Evolutionary conservation across 169 alveolate genomes (phyloP), one percentile per base, ranked within the genome.

Genomic region (Eimeria maxima): DNA sequence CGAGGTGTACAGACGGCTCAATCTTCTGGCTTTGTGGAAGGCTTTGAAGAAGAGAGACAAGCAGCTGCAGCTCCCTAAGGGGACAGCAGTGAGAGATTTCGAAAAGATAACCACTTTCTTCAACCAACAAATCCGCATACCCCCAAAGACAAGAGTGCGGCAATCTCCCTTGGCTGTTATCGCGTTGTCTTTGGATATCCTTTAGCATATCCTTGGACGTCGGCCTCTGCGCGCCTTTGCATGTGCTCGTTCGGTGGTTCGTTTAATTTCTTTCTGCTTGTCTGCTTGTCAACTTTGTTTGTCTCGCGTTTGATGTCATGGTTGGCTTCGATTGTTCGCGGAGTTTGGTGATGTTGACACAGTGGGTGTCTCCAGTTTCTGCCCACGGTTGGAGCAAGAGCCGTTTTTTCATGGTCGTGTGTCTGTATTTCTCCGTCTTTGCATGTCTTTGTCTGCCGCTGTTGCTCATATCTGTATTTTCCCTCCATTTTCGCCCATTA

Each of bases 21-120:
- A 98, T 89, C 97, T 97, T 24, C 78, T 98, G 55, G 98, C 99
- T 47, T 98, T 98, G 33, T 97, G 96, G 95, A 98, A 98, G 93
- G 96, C 97, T 42, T 92, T 98, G 42, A 97, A 97, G 93, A 98
- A 97, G 96, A 97, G 98, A 95, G 98, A 98, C 81, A 97, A 98
- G 29, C 74, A 80, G 81, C 29, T 92, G 83, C 47, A 81, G 45
- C 90, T 81, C 47, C 18, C 22, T 4, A 81, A 81, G 45, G 90
- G 90, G 50, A 33, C 47, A n/a, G 90, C 90, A 3, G 90, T 53
- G 10, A 20, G 13, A 47, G 90, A 81, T 24, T 81, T 81, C n/a
- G 90, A 81, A n/a, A n/a, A 27, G 11, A 50, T 81, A 47, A 50
- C 90, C 11, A 18, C 20, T 73, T 81, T 81, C 50, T 81, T 81